These are phyloP conservation scores for Ophiostoma fasciatum DNA, from an alignment of 2,329 filamentous ascomycete genomes.

Conservation along the genomic window DNA sequence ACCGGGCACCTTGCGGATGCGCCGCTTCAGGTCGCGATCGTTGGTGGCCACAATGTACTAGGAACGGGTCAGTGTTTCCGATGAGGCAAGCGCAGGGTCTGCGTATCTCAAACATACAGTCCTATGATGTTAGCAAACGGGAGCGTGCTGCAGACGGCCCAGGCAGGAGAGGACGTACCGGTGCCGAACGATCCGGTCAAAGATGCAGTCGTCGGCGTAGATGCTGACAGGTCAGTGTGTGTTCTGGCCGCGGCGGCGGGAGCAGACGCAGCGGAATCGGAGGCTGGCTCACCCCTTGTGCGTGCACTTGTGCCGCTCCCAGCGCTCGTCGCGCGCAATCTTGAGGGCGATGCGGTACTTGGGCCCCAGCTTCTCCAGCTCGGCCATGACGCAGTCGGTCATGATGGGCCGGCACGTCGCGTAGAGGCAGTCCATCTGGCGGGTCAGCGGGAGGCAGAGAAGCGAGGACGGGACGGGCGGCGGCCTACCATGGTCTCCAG, in stretches of 20 bases:
- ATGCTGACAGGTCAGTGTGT: conserved; percentile 38
- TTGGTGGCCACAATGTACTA: conserved; percentile 29
- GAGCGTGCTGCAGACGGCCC: background rate
- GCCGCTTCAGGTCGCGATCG: conserved; percentile 66
- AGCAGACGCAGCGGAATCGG: background rate
- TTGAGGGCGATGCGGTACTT: conserved; percentile 78
- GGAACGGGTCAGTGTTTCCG: no score
- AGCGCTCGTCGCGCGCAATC: conserved; percentile 81
- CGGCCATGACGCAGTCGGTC: conserved; percentile 60
- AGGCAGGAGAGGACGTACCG: conserved; percentile 27
- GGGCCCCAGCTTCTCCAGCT: conserved; percentile 76
- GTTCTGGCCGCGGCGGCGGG: background rate
- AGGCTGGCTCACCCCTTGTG: conserved; percentile 51
- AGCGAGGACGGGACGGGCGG: no score
- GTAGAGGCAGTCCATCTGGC: conserved; percentile 83
- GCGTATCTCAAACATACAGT: conserved; percentile 7
- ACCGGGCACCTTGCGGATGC: conserved; percentile 62
- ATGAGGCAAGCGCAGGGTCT: no score
- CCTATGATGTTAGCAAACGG: conserved; percentile 23
- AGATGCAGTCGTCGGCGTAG: conserved; percentile 75
- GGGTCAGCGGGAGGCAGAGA: background rate
- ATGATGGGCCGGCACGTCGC: conserved; percentile 84
- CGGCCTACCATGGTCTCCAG: conserved; percentile 60
- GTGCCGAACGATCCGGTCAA: conserved; percentile 58
- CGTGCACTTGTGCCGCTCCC: conserved; percentile 72